Evolutionary conservation across 2,329 filamentous ascomycete species (phyloP), one percentile per base, ranked within the genome.

Genomic region (Lizonia empirigonia): DNA sequence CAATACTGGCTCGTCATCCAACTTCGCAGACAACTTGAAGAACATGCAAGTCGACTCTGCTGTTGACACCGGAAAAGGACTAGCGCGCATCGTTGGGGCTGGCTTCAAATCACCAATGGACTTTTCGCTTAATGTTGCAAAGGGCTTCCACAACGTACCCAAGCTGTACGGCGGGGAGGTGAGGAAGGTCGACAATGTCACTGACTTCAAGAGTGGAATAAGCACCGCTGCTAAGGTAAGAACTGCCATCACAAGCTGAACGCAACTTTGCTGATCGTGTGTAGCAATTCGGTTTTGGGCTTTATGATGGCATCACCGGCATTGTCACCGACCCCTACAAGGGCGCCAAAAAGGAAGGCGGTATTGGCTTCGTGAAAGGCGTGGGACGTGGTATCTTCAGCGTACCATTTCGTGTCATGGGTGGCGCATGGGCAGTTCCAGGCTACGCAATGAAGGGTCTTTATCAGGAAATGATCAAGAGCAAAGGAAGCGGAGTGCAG

Each of bases 111-210:
- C 87, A 1, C 92, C 91, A 0, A 87, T 94, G 80, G 90, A 96
- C 69, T 88, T 96, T 57, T 90, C 89, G 32, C 75, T 96, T 33
- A 89, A 89, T 1, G 75, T 96, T 29, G 88, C 91, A 0, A 89
- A 88, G 70, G 92, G 92, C 0, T 95, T 96, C 69, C 88, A 93
- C 67, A 96, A 96, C 63, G 87, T 89, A 5, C 91, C 92, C 0
- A 87, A 84, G 60, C 77, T 96, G 1, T 96, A 96, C 67, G 89
- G 91, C 33, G 91, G 96, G 63, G 85, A 90, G 1, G 85, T 96
- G 1, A 82, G 90, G 7, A 87, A 88, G n/a, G 77, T 83, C 1
- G 88, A 91, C 50, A 90, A 90, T 61, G 89, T 96, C 4, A 91
- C 89, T 0, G 88, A 86, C 42, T 77, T 96, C 40, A 81, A 84